Percentiles rank a stretch among this genome's conserved stretches.
phyloP scores from a whole-genome alignment of 2,329 filamentous ascomycete species.

The Fusarium dlaminii region DNA sequence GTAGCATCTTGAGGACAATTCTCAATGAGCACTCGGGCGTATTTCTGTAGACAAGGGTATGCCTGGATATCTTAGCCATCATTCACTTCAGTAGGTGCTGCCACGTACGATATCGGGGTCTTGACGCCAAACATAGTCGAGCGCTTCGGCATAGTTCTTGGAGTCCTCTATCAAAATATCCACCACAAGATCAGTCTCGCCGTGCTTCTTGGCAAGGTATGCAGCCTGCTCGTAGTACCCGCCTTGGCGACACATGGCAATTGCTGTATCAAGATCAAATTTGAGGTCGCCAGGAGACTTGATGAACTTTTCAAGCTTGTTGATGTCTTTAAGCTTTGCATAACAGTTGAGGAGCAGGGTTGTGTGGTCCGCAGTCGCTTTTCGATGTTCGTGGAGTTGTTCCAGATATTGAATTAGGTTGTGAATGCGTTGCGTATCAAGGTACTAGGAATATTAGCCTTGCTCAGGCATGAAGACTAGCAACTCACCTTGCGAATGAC shows the following conservation, averaged over 20 bases:
- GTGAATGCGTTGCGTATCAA: slow-evolving; percentile 96
- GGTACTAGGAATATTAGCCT: slow-evolving; percentile 68
- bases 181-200: slow-evolving; percentile 91
- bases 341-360: slow-evolving; percentile 96
- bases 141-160: slow-evolving; percentile 85
- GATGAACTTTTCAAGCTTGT: slow-evolving; percentile 96
- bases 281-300: slow-evolving; percentile 94
- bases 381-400: slow-evolving; percentile 92
- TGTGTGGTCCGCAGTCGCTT: slow-evolving; percentile 93
- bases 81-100: too few relatives aligned
- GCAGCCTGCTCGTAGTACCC: slow-evolving; percentile 97
- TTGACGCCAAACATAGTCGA: slow-evolving; percentile 90
- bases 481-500: slow-evolving; percentile 83
- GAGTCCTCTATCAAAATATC: slow-evolving; percentile 97
- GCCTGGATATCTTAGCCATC: slow-evolving; percentile 63
- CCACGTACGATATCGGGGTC: slow-evolving; percentile 76
- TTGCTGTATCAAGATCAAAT: slow-evolving; percentile 96
- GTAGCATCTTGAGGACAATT: slow-evolving; percentile 86
- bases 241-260: slow-evolving; percentile 95
- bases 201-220: slow-evolving; percentile 92
- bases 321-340: slow-evolving; percentile 95
- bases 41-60: slow-evolving; percentile 92
- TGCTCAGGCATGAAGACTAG: accelerated
- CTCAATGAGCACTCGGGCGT: slow-evolving; percentile 88
- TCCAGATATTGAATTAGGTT: slow-evolving; percentile 98